Percentiles rank a stretch among this genome's conserved stretches.
These are phyloP conservation scores for Nepenthes alata DNA, from an alignment of 179 eudicot genomes.

Conservation along the genomic window DNA sequence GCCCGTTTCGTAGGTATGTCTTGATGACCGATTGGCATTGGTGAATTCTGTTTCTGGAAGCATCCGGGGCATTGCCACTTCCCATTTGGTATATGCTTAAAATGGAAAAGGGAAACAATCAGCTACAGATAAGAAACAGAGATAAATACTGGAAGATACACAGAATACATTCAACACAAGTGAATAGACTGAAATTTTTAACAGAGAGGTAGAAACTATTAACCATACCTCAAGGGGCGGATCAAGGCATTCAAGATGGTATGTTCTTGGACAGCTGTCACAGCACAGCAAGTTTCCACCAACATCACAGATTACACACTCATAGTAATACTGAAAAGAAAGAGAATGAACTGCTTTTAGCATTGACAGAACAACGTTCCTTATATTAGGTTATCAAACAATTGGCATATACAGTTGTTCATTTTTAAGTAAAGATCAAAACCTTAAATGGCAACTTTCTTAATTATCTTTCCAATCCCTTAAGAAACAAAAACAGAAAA, in stretches of 20 bases:
- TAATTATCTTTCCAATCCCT: neutral
- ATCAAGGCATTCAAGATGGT: conserved; percentile 82
- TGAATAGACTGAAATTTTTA: neutral
- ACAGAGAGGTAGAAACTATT: neutral
- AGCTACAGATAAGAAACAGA: neutral
- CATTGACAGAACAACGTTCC: neutral
- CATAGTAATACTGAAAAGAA: conserved; percentile 58
- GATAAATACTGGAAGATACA: neutral
- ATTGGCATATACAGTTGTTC: neutral
- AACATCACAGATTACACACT: conserved; percentile 78
- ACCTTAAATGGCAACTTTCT: neutral
- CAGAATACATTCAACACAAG: neutral
- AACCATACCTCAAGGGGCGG: conserved; percentile 75
- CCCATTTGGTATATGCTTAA: conserved; percentile 65
- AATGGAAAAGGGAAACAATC: conserved; percentile 1
- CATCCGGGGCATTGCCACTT: conserved; percentile 83
- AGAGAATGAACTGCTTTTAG: conserved; percentile 11
- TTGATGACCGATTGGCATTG: conserved; percentile 19
- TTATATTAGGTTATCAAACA: neutral
- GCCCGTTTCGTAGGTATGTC: conserved; percentile 36
- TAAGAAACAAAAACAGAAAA: too few species aligned
- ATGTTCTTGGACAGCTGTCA: conserved; percentile 76
- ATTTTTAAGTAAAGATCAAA: neutral
- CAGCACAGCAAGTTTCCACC: conserved; percentile 87
- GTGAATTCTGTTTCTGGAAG: conserved; percentile 27